Evolutionary conservation across 2,329 filamentous ascomycete genomes (phyloP).

Genomic region (Pseudogymnoascus sp.): DNA sequence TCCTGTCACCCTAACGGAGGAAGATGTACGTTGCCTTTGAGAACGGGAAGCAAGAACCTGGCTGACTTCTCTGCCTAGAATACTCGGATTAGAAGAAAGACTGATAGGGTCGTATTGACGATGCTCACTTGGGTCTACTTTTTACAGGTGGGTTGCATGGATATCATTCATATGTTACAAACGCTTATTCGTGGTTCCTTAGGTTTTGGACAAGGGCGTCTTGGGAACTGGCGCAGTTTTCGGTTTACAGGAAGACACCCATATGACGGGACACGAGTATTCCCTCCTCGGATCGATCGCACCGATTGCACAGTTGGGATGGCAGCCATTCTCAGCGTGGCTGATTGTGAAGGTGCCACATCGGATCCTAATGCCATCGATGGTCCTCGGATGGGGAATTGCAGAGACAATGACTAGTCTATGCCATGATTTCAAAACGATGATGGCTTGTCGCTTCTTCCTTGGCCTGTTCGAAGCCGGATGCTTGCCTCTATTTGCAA

Average conservation of each 20-base stretch:
- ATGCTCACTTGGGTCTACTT: constrained; percentile 50
- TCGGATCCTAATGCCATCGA: constrained; percentile 45
- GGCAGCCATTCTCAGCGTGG: constrained; percentile 48
- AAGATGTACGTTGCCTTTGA: constrained; percentile 7
- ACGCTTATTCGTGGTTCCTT: constrained; percentile 25
- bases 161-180: constrained; percentile 20
- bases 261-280: constrained; percentile 41
- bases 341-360: constrained; percentile 47
- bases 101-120: constrained; percentile 44
- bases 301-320: constrained; percentile 52
- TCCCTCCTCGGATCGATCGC: constrained; percentile 57
- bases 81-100: constrained; percentile 24
- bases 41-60: neutral
- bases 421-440: constrained; percentile 29
- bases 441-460: constrained; percentile 34
- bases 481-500: constrained; percentile 40
- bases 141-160: constrained; percentile 43
- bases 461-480: constrained; percentile 32
- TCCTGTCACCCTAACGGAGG: constrained; percentile 9
- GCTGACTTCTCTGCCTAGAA: constrained; percentile 10
- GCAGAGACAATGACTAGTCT: constrained; percentile 33
- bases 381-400: constrained; percentile 48
- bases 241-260: constrained; percentile 40
- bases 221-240: constrained; percentile 38
- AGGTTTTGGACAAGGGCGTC: constrained; percentile 12